Conservation (phyloP, 306 rosid genomes). For the Citrullus amarus region DNA sequence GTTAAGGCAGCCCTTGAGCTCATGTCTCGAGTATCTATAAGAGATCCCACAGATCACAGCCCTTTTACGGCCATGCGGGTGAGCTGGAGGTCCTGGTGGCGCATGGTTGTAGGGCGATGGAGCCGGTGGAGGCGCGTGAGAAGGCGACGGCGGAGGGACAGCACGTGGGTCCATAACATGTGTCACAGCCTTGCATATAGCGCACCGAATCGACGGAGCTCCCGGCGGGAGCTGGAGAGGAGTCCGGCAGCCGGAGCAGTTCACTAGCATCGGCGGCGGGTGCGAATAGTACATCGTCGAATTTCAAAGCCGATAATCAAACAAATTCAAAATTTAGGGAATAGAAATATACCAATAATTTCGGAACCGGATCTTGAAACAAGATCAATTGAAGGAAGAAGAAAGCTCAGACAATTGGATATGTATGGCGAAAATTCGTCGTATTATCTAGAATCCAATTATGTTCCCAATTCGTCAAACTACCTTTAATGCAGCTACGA, state of each 20-base stretch:
- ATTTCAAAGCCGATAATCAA: neutral
- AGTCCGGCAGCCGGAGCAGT: conserved; percentile 70
- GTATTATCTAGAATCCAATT: too few species aligned
- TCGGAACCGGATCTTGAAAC: neutral
- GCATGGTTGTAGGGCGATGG: conserved; percentile 52
- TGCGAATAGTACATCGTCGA: conserved; percentile 9
- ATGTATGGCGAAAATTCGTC: neutral
- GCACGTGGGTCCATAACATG: conserved; percentile 57
- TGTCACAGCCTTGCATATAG: conserved; percentile 71
- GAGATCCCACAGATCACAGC: conserved; percentile 88
- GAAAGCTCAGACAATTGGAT: neutral
- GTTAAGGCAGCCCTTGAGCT: conserved; percentile 88
- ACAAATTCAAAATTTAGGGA: neutral
- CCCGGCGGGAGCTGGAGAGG: conserved; percentile 74
- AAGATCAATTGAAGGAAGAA: neutral
- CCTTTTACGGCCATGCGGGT: conserved; percentile 69
- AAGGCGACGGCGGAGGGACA: conserved; percentile 21
- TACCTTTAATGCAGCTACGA: neutral
- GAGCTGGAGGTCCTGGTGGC: conserved; percentile 53
- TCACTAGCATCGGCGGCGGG: conserved; percentile 38
- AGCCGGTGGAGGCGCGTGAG: conserved; percentile 12
- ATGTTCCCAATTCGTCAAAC: neutral
- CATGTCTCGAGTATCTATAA: conserved; percentile 64
- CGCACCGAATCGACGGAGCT: conserved; percentile 72
- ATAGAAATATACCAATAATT: neutral